Evolutionary conservation across 129 eudicot genomes (phyloP), one percentile per base, ranked within the genome.

Genomic region (Saussurea involucrata): DNA sequence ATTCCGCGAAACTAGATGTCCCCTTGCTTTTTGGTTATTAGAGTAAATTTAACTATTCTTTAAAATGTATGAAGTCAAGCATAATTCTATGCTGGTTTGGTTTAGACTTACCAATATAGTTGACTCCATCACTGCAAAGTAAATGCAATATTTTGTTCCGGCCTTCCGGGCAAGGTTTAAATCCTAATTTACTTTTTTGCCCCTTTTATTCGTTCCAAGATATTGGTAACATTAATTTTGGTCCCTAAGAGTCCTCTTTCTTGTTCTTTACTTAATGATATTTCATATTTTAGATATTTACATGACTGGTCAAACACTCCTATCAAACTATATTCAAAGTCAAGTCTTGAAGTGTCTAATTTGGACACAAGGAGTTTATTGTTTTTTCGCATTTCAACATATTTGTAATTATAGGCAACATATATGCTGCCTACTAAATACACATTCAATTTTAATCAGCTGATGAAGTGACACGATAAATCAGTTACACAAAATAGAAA

Each of bases 311-410:
- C 58, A 63, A 63, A 37, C 25, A 33, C 32, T 63, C 25, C 28
- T 75, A 63, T 63, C 17, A 75, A 63, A 40, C 61, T 37, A 73
- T 44, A n/a, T 36, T 44, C 60, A 18, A 63, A 58, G 28, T 63
- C 13, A 24, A 24, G 6, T 61, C 57, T 46, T 46, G 2, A 46
- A 46, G 58, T 46, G 63, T 24, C 24, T 74, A 24, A 3, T 63
- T 63, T 33, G 61, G 40, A 74, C 42, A 33, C 37, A 74, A 24
- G 70, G 61, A 24, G 31, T 34, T n/a, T 22, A 55, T 12, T 74
- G 24, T 20, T 36, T 34, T 15, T 55, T 24, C 40, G 40, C 21
- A 73, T 22, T 11, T 58, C 24, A 31, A 58, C 3, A 29, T 68
- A 5, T 49, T 17, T 36, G 25, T 58, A 18, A 58, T 18, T 58